Evolutionary conservation across 768 basidiomycete genomes (phyloP).

Genomic region (Gloeophyllum trabeum): DNA sequence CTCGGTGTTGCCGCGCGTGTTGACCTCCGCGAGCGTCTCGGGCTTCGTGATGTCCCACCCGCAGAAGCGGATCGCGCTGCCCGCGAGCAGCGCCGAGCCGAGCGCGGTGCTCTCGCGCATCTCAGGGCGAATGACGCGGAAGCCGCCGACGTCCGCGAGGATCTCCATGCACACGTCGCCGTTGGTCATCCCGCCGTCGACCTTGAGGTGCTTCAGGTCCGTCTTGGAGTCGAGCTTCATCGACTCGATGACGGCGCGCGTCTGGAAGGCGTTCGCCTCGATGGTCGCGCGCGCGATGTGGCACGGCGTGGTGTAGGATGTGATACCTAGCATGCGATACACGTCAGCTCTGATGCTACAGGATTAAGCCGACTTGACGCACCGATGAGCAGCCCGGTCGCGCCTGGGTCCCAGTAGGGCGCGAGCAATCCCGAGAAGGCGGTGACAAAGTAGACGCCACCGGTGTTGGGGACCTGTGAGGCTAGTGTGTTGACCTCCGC

Average conservation of each 20-base stretch:
- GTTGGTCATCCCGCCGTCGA: conserved; percentile 98
- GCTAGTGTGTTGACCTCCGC: conserved; percentile 81
- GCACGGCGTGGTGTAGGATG: conserved; percentile 81
- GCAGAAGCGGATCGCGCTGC: conserved; percentile 74
- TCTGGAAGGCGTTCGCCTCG: conserved; percentile 95
- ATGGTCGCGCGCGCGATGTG: conserved; percentile 93
- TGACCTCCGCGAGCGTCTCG: conserved; percentile 76
- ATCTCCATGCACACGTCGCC: conserved; percentile 82
- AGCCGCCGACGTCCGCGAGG: conserved; percentile 84
- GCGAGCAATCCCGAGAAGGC: conserved; percentile 94
- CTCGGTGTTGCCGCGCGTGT: conserved; percentile 65
- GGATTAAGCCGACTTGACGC: conserved; percentile 5
- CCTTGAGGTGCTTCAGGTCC: conserved; percentile 77
- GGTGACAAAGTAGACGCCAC: conserved; percentile 93
- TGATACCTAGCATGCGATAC: conserved; percentile 36
- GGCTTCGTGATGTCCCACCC: conserved; percentile 88
- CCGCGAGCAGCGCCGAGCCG: conserved; percentile 90
- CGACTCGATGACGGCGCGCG: conserved; percentile 87
- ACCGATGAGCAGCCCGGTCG: conserved; percentile 81
- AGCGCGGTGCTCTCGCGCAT: conserved; percentile 98
- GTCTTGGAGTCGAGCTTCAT: conserved; percentile 86
- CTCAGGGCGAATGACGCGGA: conserved; percentile 83
- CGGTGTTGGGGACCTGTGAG: conserved; percentile 61
- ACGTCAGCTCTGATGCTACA: background rate
- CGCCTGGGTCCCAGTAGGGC: conserved; percentile 95